Base-by-base conservation (phyloP, 2,329 filamentous ascomycete species). In the Shiraia bambusicola region DNA sequence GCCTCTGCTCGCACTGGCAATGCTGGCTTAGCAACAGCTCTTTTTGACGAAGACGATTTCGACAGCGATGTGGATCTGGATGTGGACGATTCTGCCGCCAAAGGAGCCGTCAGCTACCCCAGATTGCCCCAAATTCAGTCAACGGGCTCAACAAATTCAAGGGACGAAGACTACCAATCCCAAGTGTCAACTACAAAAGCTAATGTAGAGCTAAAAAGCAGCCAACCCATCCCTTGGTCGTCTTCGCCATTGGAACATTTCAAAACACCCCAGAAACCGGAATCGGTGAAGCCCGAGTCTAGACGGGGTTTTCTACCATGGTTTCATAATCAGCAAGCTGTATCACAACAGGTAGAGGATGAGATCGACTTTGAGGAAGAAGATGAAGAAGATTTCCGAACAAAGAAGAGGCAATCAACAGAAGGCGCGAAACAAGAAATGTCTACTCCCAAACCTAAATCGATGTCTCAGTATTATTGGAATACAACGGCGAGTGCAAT, bases 61-160 rank as follows among this genome's bases (percentile, higher is more conserved):
- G 88, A 89, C 57, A 87, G 92, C 61, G 90, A 95, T 54, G 78
- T 84, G 14, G 80, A 89, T 40, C 74, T 95, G 16, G 87, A 90
- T 49, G 78, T 83, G 37, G 77, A 87, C 44, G 76, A 81, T 44
- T 81, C 83, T 0, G 67, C 73, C 1, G 72, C 78, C 2, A 74
- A 72, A 51, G 61, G 57, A 28, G 64, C 65, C 2, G 63, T 75
- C 14, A 58, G 54, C 17, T 75, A 76, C 36, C 72, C 73, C 1
- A 63, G 60, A 9, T 58, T 74, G 12, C 65, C 71, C 6, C 28
- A 42, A 4, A 40, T 39, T 1, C 34, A 45, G 6, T 47, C 50
- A 2, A 34, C 35, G 12, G 36, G 34, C 3, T 55, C 81, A 3
- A 75, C 74, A 49, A 50, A 46, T 36, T 63, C 52, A 25, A 22